These are phyloP conservation scores for Cucurbita argyrosperma DNA, from an alignment of 306 rosid species.

Conservation along the genomic window DNA sequence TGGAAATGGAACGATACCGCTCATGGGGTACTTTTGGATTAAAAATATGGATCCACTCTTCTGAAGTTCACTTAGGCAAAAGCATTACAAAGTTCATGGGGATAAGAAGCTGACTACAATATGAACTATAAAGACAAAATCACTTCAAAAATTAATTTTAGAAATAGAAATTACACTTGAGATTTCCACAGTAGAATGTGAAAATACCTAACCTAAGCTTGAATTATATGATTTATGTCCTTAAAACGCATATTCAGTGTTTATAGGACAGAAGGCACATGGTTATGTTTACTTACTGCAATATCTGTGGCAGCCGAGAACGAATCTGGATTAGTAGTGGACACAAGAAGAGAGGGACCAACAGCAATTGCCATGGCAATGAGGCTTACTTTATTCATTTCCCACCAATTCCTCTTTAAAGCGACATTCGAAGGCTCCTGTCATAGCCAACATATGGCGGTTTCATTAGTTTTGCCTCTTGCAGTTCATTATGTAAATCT, in stretches of 20 bases:
- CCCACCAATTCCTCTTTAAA: slow-evolving; percentile 38
- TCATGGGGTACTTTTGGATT: neutral
- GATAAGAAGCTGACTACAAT: neutral
- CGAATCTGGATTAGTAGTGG: slow-evolving; percentile 41
- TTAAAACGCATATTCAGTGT: neutral
- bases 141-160: neutral
- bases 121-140: neutral
- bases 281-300: slow-evolving; percentile 24
- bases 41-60: neutral
- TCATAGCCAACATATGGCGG: neutral
- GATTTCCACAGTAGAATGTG: neutral
- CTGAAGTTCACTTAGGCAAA: neutral
- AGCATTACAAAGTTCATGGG: neutral
- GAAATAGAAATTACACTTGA: neutral
- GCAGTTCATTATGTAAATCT: neutral
- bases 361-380: slow-evolving; percentile 41
- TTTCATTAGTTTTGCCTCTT: neutral
- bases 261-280: neutral
- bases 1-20: neutral
- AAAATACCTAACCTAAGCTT: neutral
- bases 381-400: slow-evolving; percentile 26
- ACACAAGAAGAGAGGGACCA: slow-evolving; percentile 46
- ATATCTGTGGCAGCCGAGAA: slow-evolving; percentile 60
- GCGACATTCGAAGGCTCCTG: slow-evolving; percentile 1
- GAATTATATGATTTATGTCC: neutral